Conservation (phyloP, 495 filamentous ascomycete species). For the Niebla homalea region DNA sequence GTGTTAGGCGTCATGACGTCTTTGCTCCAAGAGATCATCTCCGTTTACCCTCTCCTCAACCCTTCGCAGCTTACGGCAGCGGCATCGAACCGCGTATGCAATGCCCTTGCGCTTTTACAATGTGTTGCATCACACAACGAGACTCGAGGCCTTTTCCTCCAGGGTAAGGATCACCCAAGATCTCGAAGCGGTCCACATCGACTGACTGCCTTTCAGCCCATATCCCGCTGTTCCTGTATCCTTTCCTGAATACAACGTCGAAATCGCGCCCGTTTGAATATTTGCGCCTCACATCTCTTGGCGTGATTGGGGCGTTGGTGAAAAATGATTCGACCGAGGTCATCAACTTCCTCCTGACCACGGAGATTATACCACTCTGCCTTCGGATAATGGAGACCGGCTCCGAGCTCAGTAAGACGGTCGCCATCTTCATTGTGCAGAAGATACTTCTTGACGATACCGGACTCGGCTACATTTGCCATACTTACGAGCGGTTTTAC, state of each 20-base stretch:
- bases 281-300: conserved; percentile 90
- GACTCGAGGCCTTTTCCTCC: conserved; percentile 81
- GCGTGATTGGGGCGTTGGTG: conserved; percentile 92
- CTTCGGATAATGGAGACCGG: conserved; percentile 99
- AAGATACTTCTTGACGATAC: conserved; percentile 97
- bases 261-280: conserved; percentile 98
- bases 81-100: conserved; percentile 94
- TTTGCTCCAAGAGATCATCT: conserved; percentile 95
- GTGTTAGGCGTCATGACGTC: conserved; percentile 92
- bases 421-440: conserved; percentile 99
- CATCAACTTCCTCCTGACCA: conserved; percentile 97
- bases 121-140: conserved; percentile 98
- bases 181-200: background rate
- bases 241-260: conserved; percentile 96
- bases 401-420: conserved; percentile 95
- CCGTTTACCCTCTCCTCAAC: conserved; percentile 91
- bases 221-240: conserved; percentile 95
- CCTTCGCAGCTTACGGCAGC: conserved; percentile 94
- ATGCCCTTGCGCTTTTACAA: conserved; percentile 89
- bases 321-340: conserved; percentile 99
- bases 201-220: conserved; percentile 49
- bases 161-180: conserved; percentile 43
- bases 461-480: conserved; percentile 96
- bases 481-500: conserved; percentile 98
- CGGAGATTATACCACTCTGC: conserved; percentile 96